Base-by-base conservation (phyloP, 208 protist species). In the Wallacemonas rigidus region DNA sequence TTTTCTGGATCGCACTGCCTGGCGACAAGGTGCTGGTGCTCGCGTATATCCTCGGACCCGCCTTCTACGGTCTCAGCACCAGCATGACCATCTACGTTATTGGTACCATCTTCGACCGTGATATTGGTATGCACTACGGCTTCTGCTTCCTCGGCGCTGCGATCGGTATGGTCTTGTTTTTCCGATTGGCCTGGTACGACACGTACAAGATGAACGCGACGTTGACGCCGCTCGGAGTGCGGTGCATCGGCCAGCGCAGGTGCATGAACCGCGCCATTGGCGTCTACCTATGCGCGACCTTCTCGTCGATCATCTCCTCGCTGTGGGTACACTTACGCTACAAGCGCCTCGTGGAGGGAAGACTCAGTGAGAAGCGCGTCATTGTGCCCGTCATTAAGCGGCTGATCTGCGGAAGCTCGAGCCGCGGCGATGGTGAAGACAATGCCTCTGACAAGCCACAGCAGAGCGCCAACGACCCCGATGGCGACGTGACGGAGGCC, bases 51-150 rank as follows among this genome's bases (percentile, higher is more conserved):
- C 43, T 86, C 53, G 74, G 61, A 26, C 69, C 74, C 12, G 44
- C 68, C 58, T 78, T 80, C 75, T 89, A 86, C 75, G 83, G 83
- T 11, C 68, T 81, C 26, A 83, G 77, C 75, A 89, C 65, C 15
- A 82, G 74, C 40, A 67, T 85, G 41, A 89, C 83, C 14, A 69
- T 75, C n/a, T 89, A 89, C 72, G 67, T 89, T 14, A 61, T 89
- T 36, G 76, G 74, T 47, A 80, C 79, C 57, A 81, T 86, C 67
- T 89, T 84, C 62, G 81, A 86, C 57, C 72, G 71, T 1, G 80
- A 89, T 50, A 75, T 89, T 17, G 83, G 83, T 39, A 89, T 83
- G 83, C 83, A 89, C 55, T 89, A 89, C 69, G 72, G 83, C 41
- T 89, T 89, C 69, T 85, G 74, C 54, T 84, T 79, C 58, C 53